These are phyloP conservation scores for Pulveroboletus frians DNA, from an alignment of 768 basidiomycete genomes.

Conservation along the genomic window DNA sequence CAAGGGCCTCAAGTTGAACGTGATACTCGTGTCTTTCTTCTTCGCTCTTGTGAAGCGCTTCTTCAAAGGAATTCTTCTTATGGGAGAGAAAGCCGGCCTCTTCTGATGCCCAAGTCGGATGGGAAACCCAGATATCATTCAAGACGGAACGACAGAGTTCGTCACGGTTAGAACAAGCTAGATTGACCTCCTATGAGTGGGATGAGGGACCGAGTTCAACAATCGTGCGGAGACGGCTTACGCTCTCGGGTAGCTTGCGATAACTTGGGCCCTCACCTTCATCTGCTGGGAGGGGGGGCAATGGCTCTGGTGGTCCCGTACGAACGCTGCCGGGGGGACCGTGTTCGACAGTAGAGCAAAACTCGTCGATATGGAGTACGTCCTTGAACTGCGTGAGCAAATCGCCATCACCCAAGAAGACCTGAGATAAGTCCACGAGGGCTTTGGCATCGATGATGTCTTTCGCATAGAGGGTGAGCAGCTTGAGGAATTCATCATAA, in stretches of 20 bases:
- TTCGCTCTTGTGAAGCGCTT: conserved; percentile 92
- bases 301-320: conserved; percentile 68
- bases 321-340: conserved; percentile 77
- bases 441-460: conserved; percentile 86
- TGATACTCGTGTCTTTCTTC: conserved; percentile 98
- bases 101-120: conserved; percentile 97
- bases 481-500: conserved; percentile 92
- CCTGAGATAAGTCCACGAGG: conserved; percentile 73
- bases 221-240: conserved; percentile 40
- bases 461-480: conserved; percentile 84
- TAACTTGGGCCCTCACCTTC: conserved; percentile 94
- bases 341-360: conserved; percentile 52
- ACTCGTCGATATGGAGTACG: conserved; percentile 75
- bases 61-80: conserved; percentile 96
- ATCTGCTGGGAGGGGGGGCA: conserved; percentile 73
- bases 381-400: conserved; percentile 82
- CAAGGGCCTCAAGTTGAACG: conserved; percentile 87
- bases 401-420: conserved; percentile 79
- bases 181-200: conserved; percentile 64
- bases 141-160: conserved; percentile 92
- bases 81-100: conserved; percentile 91
- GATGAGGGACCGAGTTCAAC: not conserved
- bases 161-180: conserved; percentile 93
- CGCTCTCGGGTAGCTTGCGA: conserved; percentile 79
- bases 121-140: conserved; percentile 97